Base-by-base conservation (phyloP, 495 filamentous ascomycete genomes). In the Neurospora pannonica region DNA sequence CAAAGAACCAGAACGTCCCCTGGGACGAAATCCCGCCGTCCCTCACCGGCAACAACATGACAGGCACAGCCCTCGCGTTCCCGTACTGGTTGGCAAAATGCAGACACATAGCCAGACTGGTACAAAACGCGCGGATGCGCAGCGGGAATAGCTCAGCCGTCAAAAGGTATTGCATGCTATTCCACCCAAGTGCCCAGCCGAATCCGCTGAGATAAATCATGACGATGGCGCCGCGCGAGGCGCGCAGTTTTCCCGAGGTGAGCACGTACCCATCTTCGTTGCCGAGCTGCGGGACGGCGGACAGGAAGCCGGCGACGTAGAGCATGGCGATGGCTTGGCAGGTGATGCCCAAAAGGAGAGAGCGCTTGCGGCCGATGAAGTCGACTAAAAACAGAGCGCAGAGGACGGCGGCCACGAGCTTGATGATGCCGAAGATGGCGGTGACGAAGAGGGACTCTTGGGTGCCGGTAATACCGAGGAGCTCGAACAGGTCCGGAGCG, bases 31-130 rank as follows among this genome's bases (percentile, higher is more conserved):
- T 86, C 42, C 89, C 89, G 28, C 85, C 86, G 0, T 83, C 7
- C 80, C 77, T 69, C 75, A 79, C 77, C 0, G 78, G 77, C 2
- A 86, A 77, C 24, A 89, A 84, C 88, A 92, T 90, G 73, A 88
- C 88, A 70, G 81, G 86, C 76, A 84, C 87, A 74, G 83, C 86
- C 71, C 82, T 88, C 78, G 90, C 84, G 78, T 91, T 92, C 46
- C 91, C 91, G 74, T 92, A 93, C 80, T 93, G 91, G 75, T 92
- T 92, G 43, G 84, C 90, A 79, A 92, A 93, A 78, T 93, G 91
- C 72, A 93, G 84, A 36, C 81, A 83, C 82, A 89, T 88, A 28
- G 84, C 83, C 69, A 90, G 79, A 3, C 83, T 84, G 9, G 87
- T 84, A 67, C 84, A 83, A 31, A 89, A 78, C 17, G 86, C 84